phyloP scores from a whole-genome alignment of 1,284 basidiomycete species.

The Apiotrichum montevideense region DNA sequence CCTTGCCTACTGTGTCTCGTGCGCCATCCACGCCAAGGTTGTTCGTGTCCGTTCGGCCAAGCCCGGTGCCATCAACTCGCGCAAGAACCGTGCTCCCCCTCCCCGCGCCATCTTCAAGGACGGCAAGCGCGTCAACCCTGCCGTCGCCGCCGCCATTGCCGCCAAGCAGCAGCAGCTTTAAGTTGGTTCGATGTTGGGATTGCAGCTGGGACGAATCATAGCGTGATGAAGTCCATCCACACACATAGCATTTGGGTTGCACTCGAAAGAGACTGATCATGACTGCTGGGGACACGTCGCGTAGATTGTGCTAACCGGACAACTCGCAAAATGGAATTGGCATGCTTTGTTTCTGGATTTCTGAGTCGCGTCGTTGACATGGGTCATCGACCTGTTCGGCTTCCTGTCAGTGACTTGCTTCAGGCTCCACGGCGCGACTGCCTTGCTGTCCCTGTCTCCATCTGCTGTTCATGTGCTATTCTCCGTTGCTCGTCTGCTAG shows the following conservation, averaged over 20 bases:
- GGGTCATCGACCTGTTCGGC: too few relatives aligned
- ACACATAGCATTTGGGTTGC: background rate
- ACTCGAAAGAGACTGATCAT: too few relatives aligned
- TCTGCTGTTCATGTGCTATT: too few relatives aligned
- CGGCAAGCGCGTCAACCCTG: slow-evolving; percentile 79
- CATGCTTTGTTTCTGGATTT: too few relatives aligned
- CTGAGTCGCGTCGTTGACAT: too few relatives aligned
- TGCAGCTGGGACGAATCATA: slow-evolving; percentile 4
- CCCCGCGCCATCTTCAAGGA: slow-evolving; percentile 96
- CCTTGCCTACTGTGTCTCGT: slow-evolving; percentile 98
- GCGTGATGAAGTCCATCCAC: slow-evolving; percentile 17
- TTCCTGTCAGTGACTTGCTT: too few relatives aligned
- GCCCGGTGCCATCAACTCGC: slow-evolving; percentile 56
- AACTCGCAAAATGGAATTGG: too few relatives aligned
- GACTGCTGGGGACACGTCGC: too few relatives aligned
- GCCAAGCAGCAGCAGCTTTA: slow-evolving; percentile 48
- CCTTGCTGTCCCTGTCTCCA: too few relatives aligned
- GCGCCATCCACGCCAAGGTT: slow-evolving; percentile 98
- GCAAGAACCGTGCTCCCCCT: slow-evolving; percentile 92
- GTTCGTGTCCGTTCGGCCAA: slow-evolving; percentile 92
- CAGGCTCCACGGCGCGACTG: too few relatives aligned
- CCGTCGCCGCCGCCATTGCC: slow-evolving; percentile 59
- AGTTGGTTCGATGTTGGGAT: slow-evolving; percentile 3
- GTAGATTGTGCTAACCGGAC: too few relatives aligned
- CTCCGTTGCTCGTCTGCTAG: too few relatives aligned